Percentiles rank a stretch among this genome's conserved stretches.
These are phyloP conservation scores for Rhodotorula sp. DNA, from an alignment of 1,284 basidiomycete species.

Conservation along the genomic window DNA sequence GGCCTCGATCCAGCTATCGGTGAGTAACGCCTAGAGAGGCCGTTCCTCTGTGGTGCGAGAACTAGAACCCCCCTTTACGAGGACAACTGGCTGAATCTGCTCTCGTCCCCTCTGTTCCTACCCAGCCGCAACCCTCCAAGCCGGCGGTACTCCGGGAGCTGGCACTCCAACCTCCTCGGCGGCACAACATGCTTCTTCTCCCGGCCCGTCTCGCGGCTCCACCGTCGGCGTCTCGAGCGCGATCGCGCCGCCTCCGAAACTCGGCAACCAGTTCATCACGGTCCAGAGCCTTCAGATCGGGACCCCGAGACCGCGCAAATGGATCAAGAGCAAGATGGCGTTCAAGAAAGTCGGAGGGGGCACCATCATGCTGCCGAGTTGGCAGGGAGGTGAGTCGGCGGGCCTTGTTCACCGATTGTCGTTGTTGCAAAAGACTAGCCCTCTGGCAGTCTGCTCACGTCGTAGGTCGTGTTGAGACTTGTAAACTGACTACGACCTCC, in stretches of 20 bases:
- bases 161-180: neutral
- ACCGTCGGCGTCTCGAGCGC: constrained; percentile 1
- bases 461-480: too few relatives aligned
- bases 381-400: constrained; percentile 26
- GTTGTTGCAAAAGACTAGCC: too few relatives aligned
- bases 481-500: too few relatives aligned
- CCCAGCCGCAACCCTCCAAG: too few relatives aligned
- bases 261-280: constrained; percentile 23
- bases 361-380: constrained; percentile 8
- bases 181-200: neutral
- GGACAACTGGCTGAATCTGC: neutral
- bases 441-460: too few relatives aligned
- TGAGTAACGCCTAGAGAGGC: neutral
- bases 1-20: constrained; percentile 10
- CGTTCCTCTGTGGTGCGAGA: too few relatives aligned
- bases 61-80: too few relatives aligned
- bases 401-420: too few relatives aligned
- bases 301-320: constrained; percentile 31
- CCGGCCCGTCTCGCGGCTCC: neutral
- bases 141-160: neutral
- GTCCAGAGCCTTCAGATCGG: constrained; percentile 12
- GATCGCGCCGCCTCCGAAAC: constrained; percentile 21
- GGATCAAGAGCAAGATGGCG: constrained; percentile 16
- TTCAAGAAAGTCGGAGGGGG: constrained; percentile 18
- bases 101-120: neutral